Evolutionary conservation across 139 green algal genomes (phyloP), one percentile per base, ranked within the genome.

Genomic region (Chlorella ohadii): DNA sequence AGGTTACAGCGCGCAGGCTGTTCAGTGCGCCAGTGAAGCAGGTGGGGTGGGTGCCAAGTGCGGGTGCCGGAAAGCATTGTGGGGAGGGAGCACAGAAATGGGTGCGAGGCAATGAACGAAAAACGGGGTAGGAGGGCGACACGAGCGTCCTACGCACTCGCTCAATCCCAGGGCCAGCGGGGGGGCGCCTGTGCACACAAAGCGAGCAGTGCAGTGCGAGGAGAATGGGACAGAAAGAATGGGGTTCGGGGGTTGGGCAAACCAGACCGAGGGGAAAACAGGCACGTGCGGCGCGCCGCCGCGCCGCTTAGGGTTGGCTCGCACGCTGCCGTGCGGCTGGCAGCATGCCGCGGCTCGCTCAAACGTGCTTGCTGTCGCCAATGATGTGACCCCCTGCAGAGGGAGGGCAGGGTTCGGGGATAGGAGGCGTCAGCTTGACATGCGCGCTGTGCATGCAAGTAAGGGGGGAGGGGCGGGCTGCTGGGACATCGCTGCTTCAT

Each of bases 351-450:
- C 17, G 67, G 17, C 34, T 3, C 70, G 5, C 6, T 95, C 72
- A 96, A 1, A 86, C 87, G 73, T 96, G 90, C 88, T 97, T 97
- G 41, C 38, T 89, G 83, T 97, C 94, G 11, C 94, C 94, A 70
- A 97, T 97, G 89, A 97, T 97, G 91, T 97, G 94, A 4, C 94
- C 94, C 9, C 94, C 94, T 89, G 74, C 57, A 36, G 4, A 55
- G 23, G 33, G 31, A 11, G 27, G 4, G 34, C 12, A 20, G 16
- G 66, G 28, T 38, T 12, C 1, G 5, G 28, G 16, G 15, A 34
- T 23, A 41, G 31, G 22, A 27, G 31, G 65, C 17, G 71, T 75
- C 9, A 27, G 36, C 36, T n/a, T 6, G 68, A 6, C 36, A 6
- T 31, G 36, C 6, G 19, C 65, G 64, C 11, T 20, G 66, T 9